phyloP scores from a whole-genome alignment of 2,329 filamentous ascomycete species.

The Colletotrichum chrysophilum region DNA sequence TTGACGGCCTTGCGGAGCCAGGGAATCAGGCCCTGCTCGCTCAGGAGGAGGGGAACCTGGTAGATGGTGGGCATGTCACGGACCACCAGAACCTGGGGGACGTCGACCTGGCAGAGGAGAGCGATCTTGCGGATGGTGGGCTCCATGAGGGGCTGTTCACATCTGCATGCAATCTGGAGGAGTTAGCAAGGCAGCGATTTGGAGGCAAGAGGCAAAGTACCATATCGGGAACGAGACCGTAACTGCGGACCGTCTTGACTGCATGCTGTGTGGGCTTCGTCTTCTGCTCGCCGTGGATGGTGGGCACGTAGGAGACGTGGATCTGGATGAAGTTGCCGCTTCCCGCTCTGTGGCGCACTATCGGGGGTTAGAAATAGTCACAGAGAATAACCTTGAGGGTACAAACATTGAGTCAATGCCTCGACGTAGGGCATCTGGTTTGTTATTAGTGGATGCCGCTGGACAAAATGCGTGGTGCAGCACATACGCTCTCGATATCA shows the following conservation, averaged over 20 bases:
- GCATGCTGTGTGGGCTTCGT: constrained; percentile 96
- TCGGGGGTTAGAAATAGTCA: background rate
- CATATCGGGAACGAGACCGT: constrained; percentile 75
- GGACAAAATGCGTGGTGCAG: background rate
- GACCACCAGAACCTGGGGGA: constrained; percentile 86
- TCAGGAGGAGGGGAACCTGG: constrained; percentile 90
- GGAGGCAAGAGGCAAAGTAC: constrained; percentile 43
- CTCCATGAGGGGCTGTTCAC: constrained; percentile 75
- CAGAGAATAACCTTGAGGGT: no score
- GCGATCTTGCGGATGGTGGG: constrained; percentile 86
- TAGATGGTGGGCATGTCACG: constrained; percentile 90
- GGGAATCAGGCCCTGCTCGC: constrained; percentile 77
- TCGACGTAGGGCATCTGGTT: constrained; percentile 79
- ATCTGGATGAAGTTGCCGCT: constrained; percentile 87
- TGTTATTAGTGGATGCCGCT: background rate
- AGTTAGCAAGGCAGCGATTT: background rate
- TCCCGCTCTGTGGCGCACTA: constrained; percentile 70
- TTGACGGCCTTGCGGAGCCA: constrained; percentile 70
- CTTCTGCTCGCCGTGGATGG: constrained; percentile 78
- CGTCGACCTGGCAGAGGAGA: constrained; percentile 84
- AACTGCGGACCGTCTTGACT: constrained; percentile 82
- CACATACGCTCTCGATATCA: constrained; percentile 73
- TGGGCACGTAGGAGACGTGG: constrained; percentile 86
- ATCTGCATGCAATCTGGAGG: constrained; percentile 85
- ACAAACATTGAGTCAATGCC: constrained; percentile 71